Evolutionary conservation across 1,139 yeast genomes (phyloP).

Genomic region (Yamadazyma siamensis): DNA sequence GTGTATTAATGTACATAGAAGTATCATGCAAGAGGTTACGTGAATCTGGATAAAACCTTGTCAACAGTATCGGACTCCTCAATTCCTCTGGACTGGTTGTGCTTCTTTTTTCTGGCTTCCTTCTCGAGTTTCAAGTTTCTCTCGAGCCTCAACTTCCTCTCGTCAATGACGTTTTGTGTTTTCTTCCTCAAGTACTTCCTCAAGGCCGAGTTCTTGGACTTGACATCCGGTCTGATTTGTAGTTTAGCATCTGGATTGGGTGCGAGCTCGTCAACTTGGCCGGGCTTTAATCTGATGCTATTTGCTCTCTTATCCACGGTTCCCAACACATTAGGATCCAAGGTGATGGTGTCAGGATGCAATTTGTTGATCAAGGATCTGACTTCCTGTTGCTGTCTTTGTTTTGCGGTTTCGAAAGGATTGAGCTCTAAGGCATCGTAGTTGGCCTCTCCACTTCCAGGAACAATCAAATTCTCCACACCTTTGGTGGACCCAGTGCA

Average conservation of each 20-base stretch:
- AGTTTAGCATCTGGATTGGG: slow-evolving; percentile 32
- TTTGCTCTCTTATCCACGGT: slow-evolving; percentile 72
- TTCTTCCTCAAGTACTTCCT: slow-evolving; percentile 81
- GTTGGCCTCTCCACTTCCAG: slow-evolving; percentile 98
- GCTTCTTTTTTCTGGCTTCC: slow-evolving; percentile 58
- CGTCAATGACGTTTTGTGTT: slow-evolving; percentile 82
- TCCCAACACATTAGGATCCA: slow-evolving; percentile 89
- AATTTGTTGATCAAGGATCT: slow-evolving; percentile 81
- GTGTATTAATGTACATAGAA: no score
- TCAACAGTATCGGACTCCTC: slow-evolving; percentile 52
- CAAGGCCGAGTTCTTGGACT: slow-evolving; percentile 79
- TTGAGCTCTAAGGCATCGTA: slow-evolving; percentile 91
- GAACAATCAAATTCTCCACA: slow-evolving; percentile 75
- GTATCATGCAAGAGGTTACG: no score
- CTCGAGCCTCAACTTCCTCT: slow-evolving; percentile 81
- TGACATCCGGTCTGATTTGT: slow-evolving; percentile 59
- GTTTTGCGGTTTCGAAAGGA: slow-evolving; percentile 89
- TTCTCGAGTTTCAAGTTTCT: slow-evolving; percentile 73
- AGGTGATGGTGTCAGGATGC: slow-evolving; percentile 86
- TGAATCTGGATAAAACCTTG: slow-evolving; percentile 57
- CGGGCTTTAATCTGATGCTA: slow-evolving; percentile 59
- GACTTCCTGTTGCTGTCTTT: slow-evolving; percentile 92
- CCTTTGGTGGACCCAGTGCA: slow-evolving; percentile 86
- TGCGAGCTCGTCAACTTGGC: slow-evolving; percentile 49
- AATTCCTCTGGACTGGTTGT: slow-evolving; percentile 47